Percentiles rank a stretch among this genome's conserved stretches.
These are phyloP conservation scores for Claviceps lovelessii DNA, from an alignment of 2,329 filamentous ascomycete species.

Conservation along the genomic window DNA sequence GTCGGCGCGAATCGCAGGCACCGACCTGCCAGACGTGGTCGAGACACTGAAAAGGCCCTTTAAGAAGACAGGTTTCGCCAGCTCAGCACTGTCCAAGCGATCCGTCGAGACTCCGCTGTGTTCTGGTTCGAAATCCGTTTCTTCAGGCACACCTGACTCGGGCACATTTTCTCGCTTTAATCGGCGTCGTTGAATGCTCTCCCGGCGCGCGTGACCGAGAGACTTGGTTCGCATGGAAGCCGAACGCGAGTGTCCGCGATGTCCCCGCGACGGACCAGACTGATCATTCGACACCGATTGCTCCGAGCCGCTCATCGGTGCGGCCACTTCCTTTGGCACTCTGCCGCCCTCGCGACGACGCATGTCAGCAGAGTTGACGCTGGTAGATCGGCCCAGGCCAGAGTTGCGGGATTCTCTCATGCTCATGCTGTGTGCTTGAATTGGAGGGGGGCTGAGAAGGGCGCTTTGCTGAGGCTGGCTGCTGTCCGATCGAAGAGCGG, in stretches of 20 bases:
- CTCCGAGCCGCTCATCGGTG: conserved; percentile 66
- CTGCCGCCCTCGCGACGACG: conserved; percentile 43
- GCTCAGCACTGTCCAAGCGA: conserved; percentile 52
- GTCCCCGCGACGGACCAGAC: conserved; percentile 35
- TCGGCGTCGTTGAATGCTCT: conserved; percentile 82
- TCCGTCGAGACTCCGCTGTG: conserved; percentile 47
- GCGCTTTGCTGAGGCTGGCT: conserved; percentile 63
- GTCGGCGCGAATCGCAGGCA: conserved; percentile 72
- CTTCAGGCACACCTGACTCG: conserved; percentile 73
- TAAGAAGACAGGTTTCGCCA: conserved; percentile 85
- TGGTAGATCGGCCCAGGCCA: conserved; percentile 68
- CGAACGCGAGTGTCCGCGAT: conserved; percentile 37
- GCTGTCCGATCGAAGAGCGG: conserved; percentile 38
- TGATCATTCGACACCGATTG: conserved; percentile 48
- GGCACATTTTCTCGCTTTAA: conserved; percentile 56
- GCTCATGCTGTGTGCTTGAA: conserved; percentile 41
- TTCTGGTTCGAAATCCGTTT: conserved; percentile 69
- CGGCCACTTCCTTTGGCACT: conserved; percentile 44
- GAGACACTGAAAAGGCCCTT: conserved; percentile 96
- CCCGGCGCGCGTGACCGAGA: conserved; percentile 72
- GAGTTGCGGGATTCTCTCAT: conserved; percentile 45
- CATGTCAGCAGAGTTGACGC: conserved; percentile 78
- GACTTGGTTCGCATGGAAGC: conserved; percentile 68
- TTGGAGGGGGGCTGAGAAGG: conserved; percentile 61
- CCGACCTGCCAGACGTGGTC: conserved; percentile 84